Conservation (phyloP, 116 monocot species). For the Dioscorea cayenensis region DNA sequence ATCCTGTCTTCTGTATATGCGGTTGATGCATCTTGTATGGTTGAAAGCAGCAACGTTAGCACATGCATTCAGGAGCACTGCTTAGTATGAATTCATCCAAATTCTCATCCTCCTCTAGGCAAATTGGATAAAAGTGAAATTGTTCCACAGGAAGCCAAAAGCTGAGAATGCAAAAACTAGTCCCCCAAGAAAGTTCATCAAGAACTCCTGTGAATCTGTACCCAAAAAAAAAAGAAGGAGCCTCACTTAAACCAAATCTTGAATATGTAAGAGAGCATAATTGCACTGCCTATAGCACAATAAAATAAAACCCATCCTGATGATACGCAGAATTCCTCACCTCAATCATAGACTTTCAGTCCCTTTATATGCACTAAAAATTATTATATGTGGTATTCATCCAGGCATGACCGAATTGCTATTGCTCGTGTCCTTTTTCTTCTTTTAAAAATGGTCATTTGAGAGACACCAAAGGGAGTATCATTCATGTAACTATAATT, state of each 20-base stretch:
- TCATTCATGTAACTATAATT: constrained; percentile 20
- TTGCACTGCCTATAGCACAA: constrained; percentile 8
- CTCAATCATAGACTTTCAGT: no score
- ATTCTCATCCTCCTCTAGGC: constrained; percentile 11
- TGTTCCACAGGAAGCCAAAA: constrained; percentile 13
- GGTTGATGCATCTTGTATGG: constrained; percentile 18
- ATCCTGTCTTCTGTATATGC: constrained; percentile 17
- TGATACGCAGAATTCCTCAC: constrained; percentile 13
- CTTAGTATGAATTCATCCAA: constrained; percentile 29
- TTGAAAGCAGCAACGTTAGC: constrained; percentile 11
- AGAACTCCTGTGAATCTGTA: no score
- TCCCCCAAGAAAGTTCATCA: constrained; percentile 30
- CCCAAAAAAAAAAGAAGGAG: no score
- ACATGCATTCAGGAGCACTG: constrained; percentile 18
- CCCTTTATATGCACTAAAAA: constrained; percentile 17
- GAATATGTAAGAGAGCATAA: constrained; percentile 21
- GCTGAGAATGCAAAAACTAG: constrained; percentile 22
- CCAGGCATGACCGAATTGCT: no score
- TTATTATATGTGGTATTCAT: constrained; percentile 16
- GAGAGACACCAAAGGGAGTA: constrained; percentile 15
- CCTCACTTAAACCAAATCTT: constrained; percentile 5
- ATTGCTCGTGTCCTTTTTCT: no score
- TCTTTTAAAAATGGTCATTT: constrained; percentile 1
- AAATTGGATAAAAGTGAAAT: no score
- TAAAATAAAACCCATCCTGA: constrained; percentile 17